Base-by-base conservation (phyloP, 345 rosid species). In the Geranium rotundifolium region DNA sequence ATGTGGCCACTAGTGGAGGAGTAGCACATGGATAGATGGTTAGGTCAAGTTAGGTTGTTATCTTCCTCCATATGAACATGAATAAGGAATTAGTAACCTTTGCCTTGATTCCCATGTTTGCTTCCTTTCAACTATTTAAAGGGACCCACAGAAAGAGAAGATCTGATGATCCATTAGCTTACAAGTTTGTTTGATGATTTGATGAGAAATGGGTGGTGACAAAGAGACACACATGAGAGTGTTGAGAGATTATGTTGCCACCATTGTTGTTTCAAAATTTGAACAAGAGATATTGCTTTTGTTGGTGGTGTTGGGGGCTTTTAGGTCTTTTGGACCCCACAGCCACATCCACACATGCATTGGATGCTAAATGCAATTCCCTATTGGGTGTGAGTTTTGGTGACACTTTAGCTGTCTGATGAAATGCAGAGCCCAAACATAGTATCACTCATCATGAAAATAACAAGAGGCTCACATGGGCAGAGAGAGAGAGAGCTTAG, bases 271-370 rank as follows among this genome's bases (percentile, higher is more conserved):
- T 60, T 49, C 31, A 27, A 55, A 63, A 29, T 54, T 63, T 31
- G 46, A 57, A 65, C 54, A 65, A 2, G 5, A 9, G 15, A 9
- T 7, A 14, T 46, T 46, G 52, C 12, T 46, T 14, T 14, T 46
- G 52, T 7, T 7, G 52, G 3, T 46, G 52, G 14, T 46, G 52
- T 46, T 46, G 52, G 3, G 3, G 52, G 15, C 12, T 37, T 37
- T 37, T 12, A 52, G 27, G 27, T 23, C 27, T 2, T 62, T 63
- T 57, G 60, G 30, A 56, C 60, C 72, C 64, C 67, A 15, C 20
- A 12, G 49, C 27, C 10, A 34, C 41, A 34, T 34, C 56, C 75
- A 75, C 75, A 75, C 70, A 46, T 67, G 75, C 75, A 61, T 68
- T 54, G 73, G 75, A 68, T 71, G 59, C 71, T 64, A 64, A 46